Conservation (phyloP, 805 yeast genomes). For the Yamadazyma insecticola region DNA sequence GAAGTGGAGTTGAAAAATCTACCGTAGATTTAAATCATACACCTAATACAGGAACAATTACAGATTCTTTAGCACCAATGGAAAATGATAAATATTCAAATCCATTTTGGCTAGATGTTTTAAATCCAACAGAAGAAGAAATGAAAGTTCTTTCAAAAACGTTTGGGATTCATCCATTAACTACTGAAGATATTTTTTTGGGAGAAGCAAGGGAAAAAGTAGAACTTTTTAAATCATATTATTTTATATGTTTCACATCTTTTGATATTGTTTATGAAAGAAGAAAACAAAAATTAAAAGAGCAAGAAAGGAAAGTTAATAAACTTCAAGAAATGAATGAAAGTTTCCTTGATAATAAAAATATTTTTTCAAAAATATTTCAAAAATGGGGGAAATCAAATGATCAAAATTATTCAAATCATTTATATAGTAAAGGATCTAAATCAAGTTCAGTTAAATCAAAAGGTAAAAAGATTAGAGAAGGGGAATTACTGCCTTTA, state of each 20-base stretch:
- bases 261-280: conserved; percentile 68
- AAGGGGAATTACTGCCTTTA: conserved; percentile 74
- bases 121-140: conserved; percentile 94
- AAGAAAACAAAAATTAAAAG: conserved; percentile 46
- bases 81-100: conserved; percentile 5
- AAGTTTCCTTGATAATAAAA: conserved; percentile 7
- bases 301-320: conserved; percentile 35
- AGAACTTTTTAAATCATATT: conserved; percentile 85
- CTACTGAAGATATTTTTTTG: conserved; percentile 89
- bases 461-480: conserved; percentile 29
- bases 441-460: conserved; percentile 18
- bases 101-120: conserved; percentile 82
- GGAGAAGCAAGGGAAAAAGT: conserved; percentile 96
- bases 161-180: conserved; percentile 92
- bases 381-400: neutral
- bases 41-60: conserved; percentile 8
- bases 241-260: conserved; percentile 77
- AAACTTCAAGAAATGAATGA: conserved; percentile 36
- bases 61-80: conserved; percentile 2
- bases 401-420: conserved; percentile 9
- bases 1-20: too few relatives aligned
- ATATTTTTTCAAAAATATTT: conserved; percentile 5
- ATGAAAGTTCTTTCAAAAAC: conserved; percentile 88
- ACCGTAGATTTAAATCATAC: conserved; percentile 1
- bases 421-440: too few relatives aligned